Conservation (phyloP, 371 early-diverging fungal species). For the Quaeritorhiza haematococci region DNA sequence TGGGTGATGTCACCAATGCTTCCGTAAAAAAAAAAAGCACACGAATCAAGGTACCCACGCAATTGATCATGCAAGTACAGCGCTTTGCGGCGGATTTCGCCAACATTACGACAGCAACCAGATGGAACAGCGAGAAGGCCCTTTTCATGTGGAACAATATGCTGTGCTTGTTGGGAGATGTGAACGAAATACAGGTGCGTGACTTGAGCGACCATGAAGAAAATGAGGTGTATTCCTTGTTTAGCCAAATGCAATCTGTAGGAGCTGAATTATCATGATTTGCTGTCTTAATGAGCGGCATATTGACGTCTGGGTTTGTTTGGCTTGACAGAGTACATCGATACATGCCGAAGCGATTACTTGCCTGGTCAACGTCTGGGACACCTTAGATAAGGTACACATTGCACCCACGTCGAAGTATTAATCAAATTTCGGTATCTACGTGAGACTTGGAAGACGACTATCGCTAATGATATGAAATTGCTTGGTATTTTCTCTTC, state of each 20-base stretch:
- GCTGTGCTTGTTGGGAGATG: slow-evolving; percentile 62
- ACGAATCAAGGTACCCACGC: too few species aligned
- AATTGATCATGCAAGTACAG: too few species aligned
- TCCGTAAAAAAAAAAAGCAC: too few species aligned
- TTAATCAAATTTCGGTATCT: not conserved
- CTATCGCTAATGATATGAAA: too few species aligned
- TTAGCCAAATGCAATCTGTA: slow-evolving; percentile 9
- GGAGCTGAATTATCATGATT: slow-evolving; percentile 2
- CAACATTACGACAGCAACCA: slow-evolving; percentile 26
- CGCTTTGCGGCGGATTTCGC: too few species aligned
- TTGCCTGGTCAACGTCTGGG: slow-evolving; percentile 66
- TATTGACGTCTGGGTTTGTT: too few species aligned
- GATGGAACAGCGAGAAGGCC: slow-evolving; percentile 38
- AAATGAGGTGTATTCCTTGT: slow-evolving; percentile 5
- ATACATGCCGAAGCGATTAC: slow-evolving; percentile 65
- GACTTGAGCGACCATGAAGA: too few species aligned
- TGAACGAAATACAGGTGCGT: slow-evolving; percentile 51
- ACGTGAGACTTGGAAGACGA: too few species aligned
- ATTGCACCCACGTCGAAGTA: not conserved
- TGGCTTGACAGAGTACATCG: slow-evolving; percentile 37
- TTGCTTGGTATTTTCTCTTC: too few species aligned
- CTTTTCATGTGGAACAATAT: slow-evolving; percentile 64
- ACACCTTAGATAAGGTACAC: slow-evolving; percentile 43
- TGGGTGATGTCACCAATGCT: too few species aligned
- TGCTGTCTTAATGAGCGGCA: too few species aligned